Conservation (phyloP, 352 stramenopile genomes). For the Pythium brachiatum region DNA sequence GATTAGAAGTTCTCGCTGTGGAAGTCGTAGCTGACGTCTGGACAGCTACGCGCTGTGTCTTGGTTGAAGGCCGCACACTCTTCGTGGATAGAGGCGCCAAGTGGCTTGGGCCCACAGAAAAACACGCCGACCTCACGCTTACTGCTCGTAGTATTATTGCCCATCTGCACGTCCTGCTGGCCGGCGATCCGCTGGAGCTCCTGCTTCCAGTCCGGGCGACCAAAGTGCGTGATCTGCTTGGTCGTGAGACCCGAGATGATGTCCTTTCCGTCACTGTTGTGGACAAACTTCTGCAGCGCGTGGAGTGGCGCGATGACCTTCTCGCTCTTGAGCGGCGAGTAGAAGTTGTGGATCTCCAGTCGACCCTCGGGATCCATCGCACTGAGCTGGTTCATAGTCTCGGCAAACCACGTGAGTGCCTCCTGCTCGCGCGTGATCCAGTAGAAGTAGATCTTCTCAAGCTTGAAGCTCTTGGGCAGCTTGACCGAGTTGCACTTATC, state of each 20-base stretch:
- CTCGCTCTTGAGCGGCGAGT: slow-evolving; percentile 67
- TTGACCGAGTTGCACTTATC: slow-evolving; percentile 44
- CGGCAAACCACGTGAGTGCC: slow-evolving; percentile 67
- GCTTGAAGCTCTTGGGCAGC: slow-evolving; percentile 58
- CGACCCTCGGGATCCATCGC: slow-evolving; percentile 68
- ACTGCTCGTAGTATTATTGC: background rate
- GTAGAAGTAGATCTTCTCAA: slow-evolving; percentile 84
- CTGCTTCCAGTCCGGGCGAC: slow-evolving; percentile 68
- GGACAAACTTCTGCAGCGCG: slow-evolving; percentile 73
- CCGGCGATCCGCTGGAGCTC: slow-evolving; percentile 49
- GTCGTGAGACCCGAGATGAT: slow-evolving; percentile 70
- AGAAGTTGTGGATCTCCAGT: slow-evolving; percentile 83
- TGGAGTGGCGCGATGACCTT: slow-evolving; percentile 60
- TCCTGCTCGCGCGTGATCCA: slow-evolving; percentile 78
- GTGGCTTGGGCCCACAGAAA: slow-evolving; percentile 63
- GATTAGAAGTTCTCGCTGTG: slow-evolving; percentile 41
- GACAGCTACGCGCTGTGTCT: slow-evolving; percentile 30
- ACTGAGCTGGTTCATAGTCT: slow-evolving; percentile 79
- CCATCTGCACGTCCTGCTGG: slow-evolving; percentile 5
- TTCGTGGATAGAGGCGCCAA: slow-evolving; percentile 56
- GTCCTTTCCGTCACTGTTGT: slow-evolving; percentile 60
- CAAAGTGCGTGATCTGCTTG: slow-evolving; percentile 79
- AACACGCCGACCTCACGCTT: slow-evolving; percentile 78
- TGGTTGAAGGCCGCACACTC: slow-evolving; percentile 63
- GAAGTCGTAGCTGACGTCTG: slow-evolving; percentile 56